These are phyloP conservation scores for Saturnispora sanitii DNA, from an alignment of 805 yeast species.

Conservation along the genomic window DNA sequence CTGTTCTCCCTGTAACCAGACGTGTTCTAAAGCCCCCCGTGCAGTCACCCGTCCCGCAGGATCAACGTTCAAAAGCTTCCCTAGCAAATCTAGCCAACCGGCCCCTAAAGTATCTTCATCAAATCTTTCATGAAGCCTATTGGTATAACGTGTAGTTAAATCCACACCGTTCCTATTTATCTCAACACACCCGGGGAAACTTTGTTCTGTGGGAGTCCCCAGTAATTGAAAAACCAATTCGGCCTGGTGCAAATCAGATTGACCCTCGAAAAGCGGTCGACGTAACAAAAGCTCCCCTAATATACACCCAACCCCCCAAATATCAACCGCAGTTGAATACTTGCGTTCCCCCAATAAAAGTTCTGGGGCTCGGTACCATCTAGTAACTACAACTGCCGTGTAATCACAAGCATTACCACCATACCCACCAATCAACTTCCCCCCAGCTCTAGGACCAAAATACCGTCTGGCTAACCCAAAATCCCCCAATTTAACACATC, in stretches of 20 bases:
- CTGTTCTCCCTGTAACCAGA: conserved; percentile 61
- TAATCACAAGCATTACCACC: conserved; percentile 47
- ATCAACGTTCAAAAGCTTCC: conserved; percentile 55
- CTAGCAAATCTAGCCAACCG: conserved; percentile 45
- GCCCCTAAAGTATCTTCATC: conserved; percentile 23
- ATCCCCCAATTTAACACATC: conserved; percentile 84
- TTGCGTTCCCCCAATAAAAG: conserved; percentile 72
- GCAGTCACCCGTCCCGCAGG: conserved; percentile 75
- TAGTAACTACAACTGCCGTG: conserved; percentile 72
- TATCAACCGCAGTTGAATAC: conserved; percentile 90
- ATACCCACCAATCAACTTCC: conserved; percentile 24
- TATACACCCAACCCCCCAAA: conserved; percentile 97
- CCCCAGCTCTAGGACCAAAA: conserved; percentile 28
- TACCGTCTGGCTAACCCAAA: conserved; percentile 79
- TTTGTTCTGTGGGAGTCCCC: conserved; percentile 62
- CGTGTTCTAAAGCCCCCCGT: conserved; percentile 58
- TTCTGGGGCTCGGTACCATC: conserved; percentile 98
- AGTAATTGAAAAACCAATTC: conserved; percentile 67
- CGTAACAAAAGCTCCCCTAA: conserved; percentile 81
- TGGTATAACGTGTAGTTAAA: conserved; percentile 20
- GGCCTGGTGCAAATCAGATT: conserved; percentile 81
- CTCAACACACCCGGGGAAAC: conserved; percentile 51
- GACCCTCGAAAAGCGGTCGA: conserved; percentile 78
- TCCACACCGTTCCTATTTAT: conserved; percentile 47
- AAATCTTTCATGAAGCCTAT: conserved; percentile 44